Conservation (phyloP, 2,329 filamentous ascomycete genomes). For the Fusarium nelsonii region DNA sequence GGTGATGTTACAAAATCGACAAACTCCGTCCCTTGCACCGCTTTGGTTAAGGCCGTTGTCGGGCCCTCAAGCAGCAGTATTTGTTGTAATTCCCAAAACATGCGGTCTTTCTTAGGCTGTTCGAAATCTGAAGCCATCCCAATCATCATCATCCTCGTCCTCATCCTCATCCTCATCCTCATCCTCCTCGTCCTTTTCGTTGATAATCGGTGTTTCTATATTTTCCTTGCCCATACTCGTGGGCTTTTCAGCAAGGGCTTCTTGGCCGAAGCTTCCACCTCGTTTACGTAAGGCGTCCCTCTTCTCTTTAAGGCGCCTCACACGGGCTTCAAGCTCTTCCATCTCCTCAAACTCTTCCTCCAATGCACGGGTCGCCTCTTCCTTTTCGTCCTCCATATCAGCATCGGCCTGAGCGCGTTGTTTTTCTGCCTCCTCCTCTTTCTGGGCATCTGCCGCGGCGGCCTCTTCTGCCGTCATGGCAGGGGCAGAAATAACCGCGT, state of each 20-base stretch:
- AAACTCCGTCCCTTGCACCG: slow-evolving; percentile 14
- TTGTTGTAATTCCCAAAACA: neutral
- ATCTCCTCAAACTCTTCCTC: slow-evolving; percentile 87
- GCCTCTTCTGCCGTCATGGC: slow-evolving; percentile 74
- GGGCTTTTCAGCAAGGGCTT: slow-evolving; percentile 42
- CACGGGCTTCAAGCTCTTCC: slow-evolving; percentile 80
- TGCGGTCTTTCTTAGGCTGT: slow-evolving; percentile 17
- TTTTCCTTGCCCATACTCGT: slow-evolving; percentile 48
- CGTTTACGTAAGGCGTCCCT: slow-evolving; percentile 72
- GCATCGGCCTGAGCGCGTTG: slow-evolving; percentile 67
- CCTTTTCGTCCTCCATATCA: slow-evolving; percentile 74
- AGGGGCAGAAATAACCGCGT: slow-evolving; percentile 75
- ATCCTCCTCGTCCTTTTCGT: slow-evolving; percentile 61
- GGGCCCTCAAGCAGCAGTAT: neutral
- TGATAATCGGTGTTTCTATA: slow-evolving; percentile 46
- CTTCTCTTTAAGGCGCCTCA: slow-evolving; percentile 75
- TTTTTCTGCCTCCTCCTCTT: slow-evolving; percentile 63
- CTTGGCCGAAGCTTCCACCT: slow-evolving; percentile 48
- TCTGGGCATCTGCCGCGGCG: slow-evolving; percentile 64
- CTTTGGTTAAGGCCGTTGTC: neutral
- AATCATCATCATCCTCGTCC: slow-evolving; percentile 62
- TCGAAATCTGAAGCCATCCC: slow-evolving; percentile 69
- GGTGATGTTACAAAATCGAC: slow-evolving; percentile 42
- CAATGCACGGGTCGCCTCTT: slow-evolving; percentile 79
- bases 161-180: slow-evolving; percentile 66